Conservation (phyloP, 257 asterid species). For the Fraxinus excelsior region DNA sequence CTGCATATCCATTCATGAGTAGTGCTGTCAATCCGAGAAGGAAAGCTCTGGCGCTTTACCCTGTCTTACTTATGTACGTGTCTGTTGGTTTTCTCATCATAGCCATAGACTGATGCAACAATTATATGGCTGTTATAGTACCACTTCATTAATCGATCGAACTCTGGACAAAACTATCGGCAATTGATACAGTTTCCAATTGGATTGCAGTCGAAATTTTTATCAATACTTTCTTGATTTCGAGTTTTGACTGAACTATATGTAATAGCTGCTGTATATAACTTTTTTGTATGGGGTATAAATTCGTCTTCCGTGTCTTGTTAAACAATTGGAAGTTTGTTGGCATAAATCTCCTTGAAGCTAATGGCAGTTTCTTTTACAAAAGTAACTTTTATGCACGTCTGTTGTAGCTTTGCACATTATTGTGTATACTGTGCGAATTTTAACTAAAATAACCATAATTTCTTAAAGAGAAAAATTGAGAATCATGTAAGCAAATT, state of each 20-base stretch:
- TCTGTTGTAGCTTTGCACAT: too few relatives aligned
- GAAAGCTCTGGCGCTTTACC: slow-evolving; percentile 93
- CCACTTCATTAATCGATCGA: not conserved
- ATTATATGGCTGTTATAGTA: not conserved
- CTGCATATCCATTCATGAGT: slow-evolving; percentile 98
- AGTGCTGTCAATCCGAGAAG: slow-evolving; percentile 81
- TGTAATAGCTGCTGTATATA: not conserved
- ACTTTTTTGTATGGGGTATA: not conserved
- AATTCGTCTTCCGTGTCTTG: not conserved
- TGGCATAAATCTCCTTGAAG: not conserved
- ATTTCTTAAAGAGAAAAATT: too few relatives aligned
- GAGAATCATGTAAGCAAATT: too few relatives aligned
- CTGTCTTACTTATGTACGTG: slow-evolving; percentile 90
- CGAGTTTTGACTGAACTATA: not conserved
- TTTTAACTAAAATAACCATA: too few relatives aligned
- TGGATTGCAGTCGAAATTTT: not conserved
- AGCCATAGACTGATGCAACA: slow-evolving; percentile 65
- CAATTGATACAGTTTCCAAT: not conserved
- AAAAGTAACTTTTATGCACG: too few relatives aligned
- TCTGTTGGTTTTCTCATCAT: slow-evolving; percentile 95
- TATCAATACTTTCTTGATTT: not conserved
- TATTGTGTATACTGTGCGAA: too few relatives aligned
- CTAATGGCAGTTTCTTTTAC: too few relatives aligned
- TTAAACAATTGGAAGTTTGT: not conserved
- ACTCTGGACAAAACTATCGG: not conserved